Evolutionary conservation across 148 eudicot species (phyloP), one percentile per base, ranked within the genome.

Genomic region (Rhododendron ferrugineum): DNA sequence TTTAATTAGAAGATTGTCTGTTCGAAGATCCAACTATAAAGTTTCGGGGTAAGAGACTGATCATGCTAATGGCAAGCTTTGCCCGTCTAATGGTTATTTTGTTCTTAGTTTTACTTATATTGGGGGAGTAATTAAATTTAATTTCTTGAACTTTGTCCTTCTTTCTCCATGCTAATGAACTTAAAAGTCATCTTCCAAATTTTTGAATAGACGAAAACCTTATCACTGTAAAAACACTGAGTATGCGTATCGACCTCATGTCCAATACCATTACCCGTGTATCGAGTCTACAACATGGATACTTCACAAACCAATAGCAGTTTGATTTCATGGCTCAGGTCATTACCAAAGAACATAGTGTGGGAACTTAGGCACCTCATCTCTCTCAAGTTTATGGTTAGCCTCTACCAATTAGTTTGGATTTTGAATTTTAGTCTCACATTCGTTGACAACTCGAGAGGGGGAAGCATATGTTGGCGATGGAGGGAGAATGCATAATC

Each of bases 1-100:
- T 96, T 79, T 96, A 96, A 86, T 88, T 90, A 78, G 94, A 88
- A 66, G 95, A 96, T 80, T 96, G 99, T 88, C 87, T 89, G 73
- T 96, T 94, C 83, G 98, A 96, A 89, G 99, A 94, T 87, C 99
- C 99, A 82, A 96, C 99, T 50, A 96, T 96, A 44, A 90, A 85
- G 86, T 96, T 96, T 78, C 94, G 89, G 42, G 99, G 99, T 94
- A 93, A 89, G 88, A 82, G 42, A 77, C 16, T 66, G 11, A n/a
- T 62, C 70, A 62, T 62, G 70, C 28, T 23, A 62, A 66, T 28
- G 16, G 54, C 56, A 15, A 37, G 5, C 11, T 50, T 11, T 52
- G 23, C 23, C 54, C 6, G 40, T 47, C 18, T 13, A 28, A 30
- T 47, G 15, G 16, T 49, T 47, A 26, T 37, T 28, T 28, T 77